Conservation (phyloP, 140 eudicot genomes). For the Eryngium alpinum region DNA sequence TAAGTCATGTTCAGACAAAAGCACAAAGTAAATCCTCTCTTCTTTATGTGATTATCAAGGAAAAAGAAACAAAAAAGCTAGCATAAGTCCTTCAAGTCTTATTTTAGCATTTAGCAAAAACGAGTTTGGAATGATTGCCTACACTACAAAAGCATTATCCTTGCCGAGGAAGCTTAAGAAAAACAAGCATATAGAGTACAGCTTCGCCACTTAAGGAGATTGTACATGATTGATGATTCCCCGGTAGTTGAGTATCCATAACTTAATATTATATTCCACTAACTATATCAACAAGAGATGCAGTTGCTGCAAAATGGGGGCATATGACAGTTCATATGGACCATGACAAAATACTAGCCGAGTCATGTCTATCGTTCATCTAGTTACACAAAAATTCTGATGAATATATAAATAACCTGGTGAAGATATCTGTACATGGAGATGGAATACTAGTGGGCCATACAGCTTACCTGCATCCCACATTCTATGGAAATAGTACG, state of each 20-base stretch:
- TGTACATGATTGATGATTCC: background rate
- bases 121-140: background rate
- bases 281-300: background rate
- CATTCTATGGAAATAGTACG: constrained; percentile 99
- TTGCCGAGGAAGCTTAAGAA: background rate
- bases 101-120: background rate
- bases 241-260: background rate
- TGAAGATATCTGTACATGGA: background rate
- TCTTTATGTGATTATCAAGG: background rate
- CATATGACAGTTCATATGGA: background rate
- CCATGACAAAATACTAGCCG: background rate
- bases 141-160: background rate
- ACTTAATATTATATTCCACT: background rate
- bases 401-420: background rate
- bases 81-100: background rate
- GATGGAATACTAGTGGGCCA: background rate
- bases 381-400: background rate
- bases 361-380: background rate
- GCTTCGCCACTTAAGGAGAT: background rate
- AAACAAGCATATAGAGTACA: background rate
- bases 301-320: background rate
- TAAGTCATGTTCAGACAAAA: background rate
- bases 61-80: background rate
- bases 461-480: constrained; percentile 85
- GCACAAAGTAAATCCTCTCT: too few species aligned